Evolutionary conservation across 352 stramenopile species (phyloP).

Genomic region (Pythium chondricola): DNA sequence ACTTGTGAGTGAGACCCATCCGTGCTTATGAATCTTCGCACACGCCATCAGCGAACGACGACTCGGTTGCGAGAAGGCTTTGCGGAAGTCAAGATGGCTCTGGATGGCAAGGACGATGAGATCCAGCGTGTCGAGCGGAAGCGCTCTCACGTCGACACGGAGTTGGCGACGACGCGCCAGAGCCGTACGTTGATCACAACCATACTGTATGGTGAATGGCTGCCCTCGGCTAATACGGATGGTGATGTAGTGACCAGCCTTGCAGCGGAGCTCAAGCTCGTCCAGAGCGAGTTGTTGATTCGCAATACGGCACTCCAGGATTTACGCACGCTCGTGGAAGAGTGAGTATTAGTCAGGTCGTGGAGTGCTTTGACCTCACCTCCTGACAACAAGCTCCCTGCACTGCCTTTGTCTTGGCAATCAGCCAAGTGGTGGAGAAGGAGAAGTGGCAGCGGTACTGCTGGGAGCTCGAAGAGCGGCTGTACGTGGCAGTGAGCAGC

Average conservation of each 20-base stretch:
- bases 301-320: constrained; percentile 36
- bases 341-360: constrained; percentile 26
- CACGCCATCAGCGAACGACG: constrained; percentile 49
- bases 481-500: constrained; percentile 47
- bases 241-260: constrained; percentile 8
- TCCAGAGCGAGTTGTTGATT: constrained; percentile 25
- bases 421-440: constrained; percentile 64
- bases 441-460: constrained; percentile 76
- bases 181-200: constrained; percentile 20
- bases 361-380: too few relatives aligned
- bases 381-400: too few relatives aligned
- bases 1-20: neutral
- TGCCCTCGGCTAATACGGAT: neutral
- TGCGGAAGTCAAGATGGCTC: constrained; percentile 34
- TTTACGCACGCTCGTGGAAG: constrained; percentile 50
- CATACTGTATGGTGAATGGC: neutral
- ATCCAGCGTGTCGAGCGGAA: constrained; percentile 30
- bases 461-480: constrained; percentile 66
- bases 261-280: constrained; percentile 16
- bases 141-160: constrained; percentile 19
- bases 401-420: too few relatives aligned
- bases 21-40: neutral
- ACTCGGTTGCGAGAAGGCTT: constrained; percentile 48
- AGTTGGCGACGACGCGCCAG: constrained; percentile 27
- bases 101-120: constrained; percentile 39